Percentiles rank a stretch among this genome's conserved stretches.
These are phyloP conservation scores for Dysphania ambrosioides DNA, from an alignment of 148 eudicot species.

Conservation along the genomic window DNA sequence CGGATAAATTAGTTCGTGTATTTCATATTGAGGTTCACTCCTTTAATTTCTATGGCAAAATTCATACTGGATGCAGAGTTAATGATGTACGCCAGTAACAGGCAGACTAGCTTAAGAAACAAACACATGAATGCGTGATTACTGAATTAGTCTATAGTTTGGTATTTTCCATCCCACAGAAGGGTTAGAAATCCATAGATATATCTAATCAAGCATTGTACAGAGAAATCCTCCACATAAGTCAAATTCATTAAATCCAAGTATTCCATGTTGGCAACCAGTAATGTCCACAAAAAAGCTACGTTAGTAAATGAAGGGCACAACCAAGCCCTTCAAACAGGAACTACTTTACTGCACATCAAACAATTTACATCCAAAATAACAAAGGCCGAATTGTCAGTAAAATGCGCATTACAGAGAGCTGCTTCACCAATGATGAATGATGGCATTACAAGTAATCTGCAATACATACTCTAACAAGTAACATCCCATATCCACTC, in stretches of 20 bases:
- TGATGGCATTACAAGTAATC: conserved; percentile 22
- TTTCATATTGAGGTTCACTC: no score
- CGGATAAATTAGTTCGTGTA: no score
- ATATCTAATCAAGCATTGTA: conserved; percentile 44
- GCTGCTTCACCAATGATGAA: conserved; percentile 17
- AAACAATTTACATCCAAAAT: conserved; percentile 14
- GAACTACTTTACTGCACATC: background rate
- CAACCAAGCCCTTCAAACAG: background rate
- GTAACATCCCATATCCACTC: conserved; percentile 28
- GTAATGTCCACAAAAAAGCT: background rate
- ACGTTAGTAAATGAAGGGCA: no score
- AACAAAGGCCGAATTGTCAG: background rate
- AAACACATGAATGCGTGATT: no score
- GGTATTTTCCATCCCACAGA: no score
- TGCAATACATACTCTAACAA: conserved; percentile 20
- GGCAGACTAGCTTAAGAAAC: no score
- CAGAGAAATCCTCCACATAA: background rate
- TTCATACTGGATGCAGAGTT: no score
- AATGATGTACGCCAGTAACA: no score
- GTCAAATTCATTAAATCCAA: background rate
- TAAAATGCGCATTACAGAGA: conserved; percentile 15
- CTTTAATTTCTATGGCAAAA: no score
- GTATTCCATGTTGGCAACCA: no score
- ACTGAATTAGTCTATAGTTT: no score
- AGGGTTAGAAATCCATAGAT: no score